Evolutionary conservation across 257 asterid species (phyloP), one percentile per base, ranked within the genome.

Genomic region (Paraleonurus japonicus): DNA sequence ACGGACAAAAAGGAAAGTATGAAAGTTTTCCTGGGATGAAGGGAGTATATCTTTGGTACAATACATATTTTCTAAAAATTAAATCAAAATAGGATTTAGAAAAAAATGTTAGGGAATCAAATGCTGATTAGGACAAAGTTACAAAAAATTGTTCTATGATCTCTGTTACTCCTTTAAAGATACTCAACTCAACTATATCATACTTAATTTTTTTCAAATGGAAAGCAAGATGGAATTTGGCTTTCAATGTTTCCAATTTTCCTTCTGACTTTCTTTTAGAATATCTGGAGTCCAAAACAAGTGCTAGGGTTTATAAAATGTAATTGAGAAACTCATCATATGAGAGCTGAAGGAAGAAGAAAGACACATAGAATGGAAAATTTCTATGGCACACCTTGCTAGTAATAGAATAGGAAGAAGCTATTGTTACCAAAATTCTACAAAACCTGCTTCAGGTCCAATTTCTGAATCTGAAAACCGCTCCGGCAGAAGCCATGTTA

Each of bases 371-470:
- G 27, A 17, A 47, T 12, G 32, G 47, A 47, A 69, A 50, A 5
- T 12, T 5, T 53, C 35, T 37, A 53, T 51, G 70, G 62, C 10
- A 11, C 30, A 45, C 58, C 53, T 68, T 17, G 48, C 69, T 69
- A 74, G 85, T 51, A 83, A 84, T 59, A 81, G 82, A 81, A 84
- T 62, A 83, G 82, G 80, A 84, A 84, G 89, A 90, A 87, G 89
- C 76, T 85, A 85, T 70, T 83, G 95, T 90, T 90, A 90, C 98
- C 97, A 78, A 93, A 91, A 79, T 80, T 83, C 83, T 88, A 95
- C 95, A 87, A 88, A 82, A 91, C 97, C 99, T 88, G 95, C 96
- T 92, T 95, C 99, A 75, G 98, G 98, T 59, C 96, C 99, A 37
- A 92, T 92, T 82, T 95, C 99, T 68, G 98, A 94, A 19, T 89